Evolutionary conservation across 2,329 filamentous ascomycete genomes (phyloP).

Genomic region (Neonectria ditissima): DNA sequence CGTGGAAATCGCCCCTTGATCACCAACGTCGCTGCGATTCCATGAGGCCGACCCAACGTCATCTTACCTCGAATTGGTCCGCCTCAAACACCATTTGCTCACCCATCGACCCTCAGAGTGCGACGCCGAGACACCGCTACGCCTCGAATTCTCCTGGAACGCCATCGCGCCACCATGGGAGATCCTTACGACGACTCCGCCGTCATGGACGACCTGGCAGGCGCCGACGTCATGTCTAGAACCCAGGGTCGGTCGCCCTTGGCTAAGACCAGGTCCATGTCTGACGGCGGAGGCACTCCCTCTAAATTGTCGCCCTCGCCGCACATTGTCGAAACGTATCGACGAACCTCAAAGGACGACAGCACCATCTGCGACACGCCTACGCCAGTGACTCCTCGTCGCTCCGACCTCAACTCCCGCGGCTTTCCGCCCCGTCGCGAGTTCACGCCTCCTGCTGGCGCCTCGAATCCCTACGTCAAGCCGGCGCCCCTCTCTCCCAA

Average conservation of each 20-base stretch:
- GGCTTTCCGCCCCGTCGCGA: conserved; percentile 63
- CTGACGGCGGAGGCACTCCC: conserved; percentile 70
- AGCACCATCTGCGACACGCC: conserved; percentile 61
- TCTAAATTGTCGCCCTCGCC: conserved; percentile 70
- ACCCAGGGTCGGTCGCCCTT: conserved; percentile 53
- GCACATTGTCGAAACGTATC: conserved; percentile 64
- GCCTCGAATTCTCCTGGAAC: conserved; percentile 36
- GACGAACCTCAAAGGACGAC: conserved; percentile 75
- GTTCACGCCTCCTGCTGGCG: conserved; percentile 51
- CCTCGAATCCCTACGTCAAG: conserved; percentile 57
- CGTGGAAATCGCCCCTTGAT: conserved; percentile 36
- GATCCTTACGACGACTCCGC: conserved; percentile 49
- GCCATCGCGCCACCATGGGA: conserved; percentile 28
- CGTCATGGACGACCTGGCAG: conserved; percentile 47
- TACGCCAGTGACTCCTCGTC: conserved; percentile 77
- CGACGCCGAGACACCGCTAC: conserved; percentile 13
- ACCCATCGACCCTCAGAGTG: conserved; percentile 11
- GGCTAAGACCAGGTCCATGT: conserved; percentile 71
- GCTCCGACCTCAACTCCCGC: conserved; percentile 71
- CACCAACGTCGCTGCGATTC: conserved; percentile 32
- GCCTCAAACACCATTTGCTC: conserved; percentile 11
- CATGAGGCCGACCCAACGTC: conserved; percentile 29
- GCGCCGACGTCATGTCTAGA: conserved; percentile 23
- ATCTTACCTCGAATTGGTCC: conserved; percentile 16
- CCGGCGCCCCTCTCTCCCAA: conserved; percentile 85